A percentile compares a stretch with the other conserved stretches of the same genome.
phyloP scores from a whole-genome alignment of 495 filamentous ascomycete genomes.

The Delitschia confertaspora region DNA sequence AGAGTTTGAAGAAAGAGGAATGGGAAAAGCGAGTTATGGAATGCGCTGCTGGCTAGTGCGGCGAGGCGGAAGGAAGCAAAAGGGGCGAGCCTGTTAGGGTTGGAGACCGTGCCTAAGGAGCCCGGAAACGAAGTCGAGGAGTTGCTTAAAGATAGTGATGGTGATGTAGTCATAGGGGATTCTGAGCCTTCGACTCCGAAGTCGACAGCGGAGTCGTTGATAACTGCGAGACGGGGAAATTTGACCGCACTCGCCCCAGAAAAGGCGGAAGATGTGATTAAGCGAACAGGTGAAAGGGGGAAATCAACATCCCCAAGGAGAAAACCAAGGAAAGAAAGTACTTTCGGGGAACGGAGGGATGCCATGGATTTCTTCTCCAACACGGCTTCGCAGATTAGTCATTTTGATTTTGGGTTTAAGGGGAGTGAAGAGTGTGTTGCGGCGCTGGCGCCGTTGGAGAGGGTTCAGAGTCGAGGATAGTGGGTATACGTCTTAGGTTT shows the following conservation, averaged over 20 bases:
- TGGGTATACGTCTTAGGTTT: too few species aligned
- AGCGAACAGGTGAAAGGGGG: too few species aligned
- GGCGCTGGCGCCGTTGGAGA: conserved; percentile 11
- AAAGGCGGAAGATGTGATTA: too few species aligned
- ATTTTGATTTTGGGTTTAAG: background rate
- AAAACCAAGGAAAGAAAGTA: too few species aligned
- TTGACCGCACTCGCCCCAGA: too few species aligned
- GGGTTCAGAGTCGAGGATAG: conserved; percentile 20
- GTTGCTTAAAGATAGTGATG: background rate
- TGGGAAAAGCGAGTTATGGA: conserved; percentile 25
- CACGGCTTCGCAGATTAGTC: too few species aligned
- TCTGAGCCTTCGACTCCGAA: background rate
- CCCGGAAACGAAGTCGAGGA: background rate
- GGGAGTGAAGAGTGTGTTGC: background rate
- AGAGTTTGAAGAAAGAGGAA: conserved; percentile 9
- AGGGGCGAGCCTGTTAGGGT: too few species aligned
- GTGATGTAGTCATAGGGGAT: conserved; percentile 1
- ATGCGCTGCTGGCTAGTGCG: conserved; percentile 20
- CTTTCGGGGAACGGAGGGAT: too few species aligned
- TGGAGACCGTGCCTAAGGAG: conserved; percentile 3
- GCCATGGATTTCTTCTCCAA: too few species aligned
- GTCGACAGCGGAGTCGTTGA: background rate
- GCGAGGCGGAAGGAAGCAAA: conserved; percentile 20
- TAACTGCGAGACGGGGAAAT: too few species aligned
- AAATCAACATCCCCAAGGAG: too few species aligned